Evolutionary conservation across 208 protist species (phyloP).

Genomic region (Kentomonas sorsogonicus): DNA sequence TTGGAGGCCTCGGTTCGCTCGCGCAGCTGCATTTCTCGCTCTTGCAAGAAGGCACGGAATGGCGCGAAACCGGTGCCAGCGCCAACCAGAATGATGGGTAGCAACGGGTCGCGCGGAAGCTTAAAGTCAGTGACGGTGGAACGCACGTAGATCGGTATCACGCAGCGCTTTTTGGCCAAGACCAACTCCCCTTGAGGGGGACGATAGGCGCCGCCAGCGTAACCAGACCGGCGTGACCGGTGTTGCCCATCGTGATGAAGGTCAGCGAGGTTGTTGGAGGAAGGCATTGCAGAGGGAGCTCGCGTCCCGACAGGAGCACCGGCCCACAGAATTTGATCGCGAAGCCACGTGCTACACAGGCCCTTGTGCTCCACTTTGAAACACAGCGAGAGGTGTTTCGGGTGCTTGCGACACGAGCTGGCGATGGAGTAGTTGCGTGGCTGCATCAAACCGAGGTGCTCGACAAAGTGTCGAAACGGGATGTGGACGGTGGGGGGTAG

Average conservation of each 20-base stretch:
- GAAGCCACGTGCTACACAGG: conserved; percentile 54
- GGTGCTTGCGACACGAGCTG: conserved; percentile 42
- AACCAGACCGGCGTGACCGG: too few species aligned
- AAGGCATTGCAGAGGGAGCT: too few species aligned
- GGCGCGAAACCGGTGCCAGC: conserved; percentile 85
- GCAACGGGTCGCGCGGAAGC: conserved; percentile 39
- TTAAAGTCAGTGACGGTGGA: conserved; percentile 45
- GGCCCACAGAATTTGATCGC: conserved; percentile 35
- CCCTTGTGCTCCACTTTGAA: conserved; percentile 74
- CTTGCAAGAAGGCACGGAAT: conserved; percentile 82
- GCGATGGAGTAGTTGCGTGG: conserved; percentile 91
- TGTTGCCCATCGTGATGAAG: too few species aligned
- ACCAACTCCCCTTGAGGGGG: conserved; percentile 1
- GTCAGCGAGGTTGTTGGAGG: too few species aligned
- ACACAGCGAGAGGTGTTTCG: conserved; percentile 61
- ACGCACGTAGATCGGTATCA: conserved; percentile 30
- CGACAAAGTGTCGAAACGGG: conserved; percentile 53
- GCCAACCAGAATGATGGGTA: conserved; percentile 80
- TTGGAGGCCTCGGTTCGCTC: conserved; percentile 10
- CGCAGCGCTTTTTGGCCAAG: not conserved
- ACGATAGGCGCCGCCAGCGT: too few species aligned
- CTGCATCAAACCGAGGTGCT: conserved; percentile 61
- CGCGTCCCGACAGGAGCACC: too few species aligned
- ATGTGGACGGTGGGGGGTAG: conserved; percentile 10
- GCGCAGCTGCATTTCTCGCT: conserved; percentile 31